Conservation (phyloP, 805 yeast genomes). For the Debaryomyces hansenii region DNA sequence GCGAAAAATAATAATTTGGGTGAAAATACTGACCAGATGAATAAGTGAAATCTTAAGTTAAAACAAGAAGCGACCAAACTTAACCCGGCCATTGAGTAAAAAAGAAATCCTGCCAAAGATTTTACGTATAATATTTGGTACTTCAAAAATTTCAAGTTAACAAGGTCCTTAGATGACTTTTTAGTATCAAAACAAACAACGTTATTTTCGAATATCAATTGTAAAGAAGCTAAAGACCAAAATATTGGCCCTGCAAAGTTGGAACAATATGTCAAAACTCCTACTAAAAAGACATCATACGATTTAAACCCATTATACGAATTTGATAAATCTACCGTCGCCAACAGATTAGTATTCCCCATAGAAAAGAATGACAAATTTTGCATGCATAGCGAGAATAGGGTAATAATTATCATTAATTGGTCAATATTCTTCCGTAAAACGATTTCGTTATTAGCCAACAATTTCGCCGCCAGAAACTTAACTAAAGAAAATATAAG, state of each 20-base stretch:
- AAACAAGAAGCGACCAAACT: conserved; percentile 69
- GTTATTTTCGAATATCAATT: conserved; percentile 37
- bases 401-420: conserved; percentile 22
- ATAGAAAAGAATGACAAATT: conserved; percentile 79
- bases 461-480: conserved; percentile 15
- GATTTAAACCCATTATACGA: conserved; percentile 85
- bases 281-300: conserved; percentile 71
- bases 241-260: conserved; percentile 85
- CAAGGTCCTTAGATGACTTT: conserved; percentile 10
- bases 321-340: conserved; percentile 86
- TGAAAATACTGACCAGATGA: conserved; percentile 97
- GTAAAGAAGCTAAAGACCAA: conserved; percentile 61
- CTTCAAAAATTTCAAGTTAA: conserved; percentile 22
- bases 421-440: conserved; percentile 13
- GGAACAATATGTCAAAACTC: conserved; percentile 74
- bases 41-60: conserved; percentile 76
- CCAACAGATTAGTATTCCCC: conserved; percentile 90
- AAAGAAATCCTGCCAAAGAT: conserved; percentile 42
- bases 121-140: conserved; percentile 36
- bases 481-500: conserved; percentile 33
- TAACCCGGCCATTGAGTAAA: conserved; percentile 60
- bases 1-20: conserved; percentile 83
- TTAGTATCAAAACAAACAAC: conserved; percentile 12
- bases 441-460: conserved; percentile 6
- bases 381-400: conserved; percentile 57